Base-by-base conservation (phyloP, 1,284 basidiomycete genomes). In the Amylostereum areolatum region DNA sequence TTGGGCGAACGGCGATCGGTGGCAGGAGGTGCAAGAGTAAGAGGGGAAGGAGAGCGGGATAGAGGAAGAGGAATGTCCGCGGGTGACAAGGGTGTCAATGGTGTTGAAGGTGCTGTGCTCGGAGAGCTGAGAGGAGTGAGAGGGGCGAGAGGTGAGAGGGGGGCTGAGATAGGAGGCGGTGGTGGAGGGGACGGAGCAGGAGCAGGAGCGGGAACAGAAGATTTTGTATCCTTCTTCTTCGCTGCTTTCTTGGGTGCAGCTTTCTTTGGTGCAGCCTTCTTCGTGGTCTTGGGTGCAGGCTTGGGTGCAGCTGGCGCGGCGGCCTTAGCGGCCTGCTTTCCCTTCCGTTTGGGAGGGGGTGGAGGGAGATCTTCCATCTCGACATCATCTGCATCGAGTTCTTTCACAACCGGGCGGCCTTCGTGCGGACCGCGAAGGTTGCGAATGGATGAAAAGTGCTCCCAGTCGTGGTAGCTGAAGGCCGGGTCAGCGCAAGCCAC, bases 401-500 rank as follows among this genome's bases (percentile, higher is more conserved):
- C 88, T 43, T 70, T 65, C 9, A 93, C 81, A 48, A 73, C 70
- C 3, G 92, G 92, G 4, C 85, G 69, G 5, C 91, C 92, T 0
- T 78, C 70, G 60, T 94, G 91, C 0, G 92, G 92, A 2, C 92
- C 92, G n/a, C 75, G 75, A 32, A 92, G 68, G 63, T 89, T 93
- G 36, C 92, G 85, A 47, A 95, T 87, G 24, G 88, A 91, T n/a
- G 89, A 92, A 62, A 94, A 95, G 64, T 95, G 92, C 62, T 95
- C 90, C 90, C 89, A 94, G 59, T 92, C 89, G 61, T 94, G 88
- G 62, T 93, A 93, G 32, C 88, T 90, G 59, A 12, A 44, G 35
- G 40, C 40, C 24, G 27, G 30, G 49, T 56, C 45, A 53, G 36
- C 46, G 47, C 50, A 8, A 36, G 40, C 25, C 28, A n/a, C 40